phyloP scores from a whole-genome alignment of 129 eudicot genomes.

The Escallonia herrerae region DNA sequence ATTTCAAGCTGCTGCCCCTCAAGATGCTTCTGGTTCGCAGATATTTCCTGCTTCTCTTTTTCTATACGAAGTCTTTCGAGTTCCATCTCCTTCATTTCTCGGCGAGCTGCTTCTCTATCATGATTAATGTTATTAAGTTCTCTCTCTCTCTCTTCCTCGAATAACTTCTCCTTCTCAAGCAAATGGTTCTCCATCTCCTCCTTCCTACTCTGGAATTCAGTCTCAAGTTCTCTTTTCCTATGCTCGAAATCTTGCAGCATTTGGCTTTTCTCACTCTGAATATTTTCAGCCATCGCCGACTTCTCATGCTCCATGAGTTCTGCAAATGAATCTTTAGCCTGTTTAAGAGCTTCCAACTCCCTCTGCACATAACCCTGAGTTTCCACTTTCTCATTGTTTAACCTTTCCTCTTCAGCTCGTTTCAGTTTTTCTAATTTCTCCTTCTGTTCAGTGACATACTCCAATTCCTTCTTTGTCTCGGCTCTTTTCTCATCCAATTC shows the following conservation, averaged over 20 bases:
- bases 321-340: constrained; percentile 73
- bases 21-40: constrained; percentile 54
- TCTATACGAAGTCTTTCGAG: constrained; percentile 47
- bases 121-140: constrained; percentile 48
- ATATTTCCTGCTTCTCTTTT: constrained; percentile 58
- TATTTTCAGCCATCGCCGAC: constrained; percentile 43
- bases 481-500: constrained; percentile 77
- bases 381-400: constrained; percentile 52
- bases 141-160: constrained; percentile 64
- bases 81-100: constrained; percentile 88
- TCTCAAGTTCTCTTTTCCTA: constrained; percentile 65
- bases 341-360: constrained; percentile 63
- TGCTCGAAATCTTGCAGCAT: constrained; percentile 66
- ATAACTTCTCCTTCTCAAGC: constrained; percentile 44
- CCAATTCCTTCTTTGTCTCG: constrained; percentile 49
- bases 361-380: constrained; percentile 53
- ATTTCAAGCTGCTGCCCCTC: constrained; percentile 69
- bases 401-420: constrained; percentile 62
- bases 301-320: constrained; percentile 77
- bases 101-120: constrained; percentile 49
- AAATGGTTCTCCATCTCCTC: constrained; percentile 52
- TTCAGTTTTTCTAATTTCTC: constrained; percentile 48
- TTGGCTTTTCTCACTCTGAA: constrained; percentile 47
- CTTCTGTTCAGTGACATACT: constrained; percentile 41
- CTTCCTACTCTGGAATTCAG: constrained; percentile 45